Base-by-base conservation (phyloP, 2,329 filamentous ascomycete species). In the Xylariaceae sp. region DNA sequence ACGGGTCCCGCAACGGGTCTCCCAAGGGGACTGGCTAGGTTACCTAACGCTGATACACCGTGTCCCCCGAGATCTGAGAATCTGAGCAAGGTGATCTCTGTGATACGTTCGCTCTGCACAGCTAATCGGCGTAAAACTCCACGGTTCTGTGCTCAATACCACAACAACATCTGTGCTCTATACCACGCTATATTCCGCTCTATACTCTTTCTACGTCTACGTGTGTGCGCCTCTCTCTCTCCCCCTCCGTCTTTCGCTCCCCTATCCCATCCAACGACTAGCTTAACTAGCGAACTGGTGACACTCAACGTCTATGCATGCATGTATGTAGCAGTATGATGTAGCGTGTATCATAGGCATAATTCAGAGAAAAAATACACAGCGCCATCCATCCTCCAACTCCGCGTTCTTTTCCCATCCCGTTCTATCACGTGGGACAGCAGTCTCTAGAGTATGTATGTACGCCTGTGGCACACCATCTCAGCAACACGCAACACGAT, bases 81-180 rank as follows among this genome's bases (percentile, higher is more conserved):
- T 63, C 61, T 60, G 48, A 56, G 37, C 46, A 44, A 58, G 56
- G 52, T 53, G 54, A 62, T 60, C 61, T 62, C 52, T 60, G 61
- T 61, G 44, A 43, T 40, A 63, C 59, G 26, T 51, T 51, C 20
- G 21, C 32, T 37, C 32, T 14, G 12, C 14, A 16, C 12, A 37
- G 32, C 14, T 37, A 12, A 37, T 37, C 32, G 32, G 14, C 32
- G 32, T 16, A 37, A 16, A 37, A 16, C 32, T 37, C 32, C 32
- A 16, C 14, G 32, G 32, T 37, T 12, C 9, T 37, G 32, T 16
- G 12, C 14, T 37, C 32, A 10, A 12, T 37, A 26, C 23, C 9
- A 26, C 23, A 26, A 4, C 23, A 26, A 26, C n/a, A 26, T 26
- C 9, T 26, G 23, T 26, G 9, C 4, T 37, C 26, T 12, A 37